Evolutionary conservation across 805 yeast species (phyloP).

Genomic region (Kazachstania bromeliacearum): DNA sequence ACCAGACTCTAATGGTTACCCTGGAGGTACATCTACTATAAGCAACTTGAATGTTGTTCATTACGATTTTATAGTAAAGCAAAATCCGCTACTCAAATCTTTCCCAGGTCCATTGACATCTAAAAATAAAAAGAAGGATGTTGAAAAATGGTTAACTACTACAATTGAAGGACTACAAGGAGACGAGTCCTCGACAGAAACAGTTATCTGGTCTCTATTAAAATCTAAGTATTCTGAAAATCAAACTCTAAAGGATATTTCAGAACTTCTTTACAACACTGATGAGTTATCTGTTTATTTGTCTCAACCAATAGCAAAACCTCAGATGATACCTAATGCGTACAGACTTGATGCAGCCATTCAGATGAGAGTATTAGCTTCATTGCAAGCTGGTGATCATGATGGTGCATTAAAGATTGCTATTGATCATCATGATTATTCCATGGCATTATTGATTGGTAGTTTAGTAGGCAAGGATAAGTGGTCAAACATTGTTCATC

Average conservation of each 20-base stretch:
- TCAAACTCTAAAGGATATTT: constrained; percentile 26
- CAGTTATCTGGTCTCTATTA: constrained; percentile 18
- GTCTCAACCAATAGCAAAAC: constrained; percentile 12
- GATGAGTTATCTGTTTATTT: constrained; percentile 21
- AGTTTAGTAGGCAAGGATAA: constrained; percentile 52
- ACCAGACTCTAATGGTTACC: constrained; percentile 26
- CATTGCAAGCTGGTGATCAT: constrained; percentile 53
- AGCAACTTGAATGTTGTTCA: constrained; percentile 31
- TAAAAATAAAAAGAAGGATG: constrained; percentile 54
- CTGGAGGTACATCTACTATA: constrained; percentile 12
- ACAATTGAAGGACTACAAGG: constrained; percentile 20
- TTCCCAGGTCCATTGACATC: constrained; percentile 45
- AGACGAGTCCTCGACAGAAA: constrained; percentile 14
- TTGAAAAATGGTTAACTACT: constrained; percentile 58
- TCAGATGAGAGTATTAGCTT: constrained; percentile 26
- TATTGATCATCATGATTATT: constrained; percentile 59
- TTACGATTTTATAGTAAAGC: constrained; percentile 26
- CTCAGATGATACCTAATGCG: constrained; percentile 28
- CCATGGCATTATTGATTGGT: constrained; percentile 65
- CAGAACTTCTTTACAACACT: constrained; percentile 27
- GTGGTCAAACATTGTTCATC: constrained; percentile 49
- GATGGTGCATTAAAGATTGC: constrained; percentile 58
- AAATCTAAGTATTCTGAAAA: constrained; percentile 20
- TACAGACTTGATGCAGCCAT: constrained; percentile 31
- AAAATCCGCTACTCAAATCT: constrained; percentile 25